phyloP scores from a whole-genome alignment of 2,329 filamentous ascomycete genomes.

The Sarocladiaceae sp. region DNA sequence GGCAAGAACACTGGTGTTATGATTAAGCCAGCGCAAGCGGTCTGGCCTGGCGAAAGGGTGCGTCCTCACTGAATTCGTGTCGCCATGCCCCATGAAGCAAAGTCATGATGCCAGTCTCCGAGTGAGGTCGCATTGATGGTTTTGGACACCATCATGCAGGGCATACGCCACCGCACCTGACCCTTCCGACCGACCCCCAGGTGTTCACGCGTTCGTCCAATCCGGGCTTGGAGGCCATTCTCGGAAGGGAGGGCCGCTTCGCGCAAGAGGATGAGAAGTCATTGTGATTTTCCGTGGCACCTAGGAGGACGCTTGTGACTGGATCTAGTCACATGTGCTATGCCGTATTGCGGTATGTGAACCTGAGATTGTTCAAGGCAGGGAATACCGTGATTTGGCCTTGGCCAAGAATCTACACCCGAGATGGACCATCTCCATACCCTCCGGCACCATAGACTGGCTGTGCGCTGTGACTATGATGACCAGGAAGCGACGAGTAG shows the following conservation, averaged over 20 bases:
- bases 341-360: no score
- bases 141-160: no score
- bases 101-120: neutral
- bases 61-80: no score
- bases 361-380: neutral
- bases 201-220: slow-evolving; percentile 26
- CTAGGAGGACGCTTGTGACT: neutral
- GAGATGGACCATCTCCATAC: slow-evolving; percentile 30
- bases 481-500: slow-evolving; percentile 32
- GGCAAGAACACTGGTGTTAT: no score
- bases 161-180: slow-evolving; percentile 32
- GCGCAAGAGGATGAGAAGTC: neutral
- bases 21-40: no score
- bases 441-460: slow-evolving; percentile 39
- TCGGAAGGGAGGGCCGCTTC: slow-evolving; percentile 1
- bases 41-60: no score
- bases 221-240: slow-evolving; percentile 14
- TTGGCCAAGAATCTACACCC: slow-evolving; percentile 30
- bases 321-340: neutral
- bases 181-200: slow-evolving; percentile 23
- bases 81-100: no score
- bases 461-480: slow-evolving; percentile 23
- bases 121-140: no score
- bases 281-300: no score
- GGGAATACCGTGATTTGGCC: no score